Evolutionary conservation across 1,284 basidiomycete genomes (phyloP).

Genomic region (Prillingera fragicola): DNA sequence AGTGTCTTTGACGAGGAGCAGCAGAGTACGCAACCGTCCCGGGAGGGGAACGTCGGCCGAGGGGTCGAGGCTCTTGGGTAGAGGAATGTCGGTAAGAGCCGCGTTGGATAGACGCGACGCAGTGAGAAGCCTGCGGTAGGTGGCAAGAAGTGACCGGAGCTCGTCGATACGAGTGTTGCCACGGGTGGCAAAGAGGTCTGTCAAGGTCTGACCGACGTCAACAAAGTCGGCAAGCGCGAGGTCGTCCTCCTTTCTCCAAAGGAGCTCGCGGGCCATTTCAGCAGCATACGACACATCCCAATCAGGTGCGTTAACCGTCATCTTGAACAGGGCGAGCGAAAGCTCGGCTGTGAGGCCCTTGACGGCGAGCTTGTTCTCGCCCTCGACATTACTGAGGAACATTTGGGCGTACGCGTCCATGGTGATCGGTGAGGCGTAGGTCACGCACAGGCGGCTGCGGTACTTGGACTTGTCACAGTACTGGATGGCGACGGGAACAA

Average conservation of each 20-base stretch:
- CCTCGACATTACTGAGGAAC: constrained; percentile 66
- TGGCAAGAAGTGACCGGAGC: constrained; percentile 65
- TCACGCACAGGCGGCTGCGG: constrained; percentile 59
- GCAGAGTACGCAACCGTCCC: constrained; percentile 71
- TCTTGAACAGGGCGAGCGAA: constrained; percentile 62
- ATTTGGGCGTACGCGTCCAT: constrained; percentile 70
- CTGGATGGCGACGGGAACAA: constrained; percentile 81
- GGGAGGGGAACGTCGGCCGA: constrained; percentile 65
- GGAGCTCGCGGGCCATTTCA: constrained; percentile 78
- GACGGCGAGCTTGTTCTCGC: constrained; percentile 69
- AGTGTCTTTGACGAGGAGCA: constrained; percentile 69
- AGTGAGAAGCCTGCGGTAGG: constrained; percentile 81
- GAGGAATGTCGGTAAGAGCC: constrained; percentile 63
- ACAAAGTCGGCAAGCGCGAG: constrained; percentile 75
- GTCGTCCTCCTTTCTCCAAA: constrained; percentile 72
- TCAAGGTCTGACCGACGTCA: constrained; percentile 76
- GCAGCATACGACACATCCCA: constrained; percentile 77
- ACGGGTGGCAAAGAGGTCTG: constrained; percentile 72
- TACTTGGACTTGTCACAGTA: constrained; percentile 95
- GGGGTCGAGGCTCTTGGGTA: constrained; percentile 71
- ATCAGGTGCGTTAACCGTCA: constrained; percentile 86
- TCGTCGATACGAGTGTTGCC: constrained; percentile 55
- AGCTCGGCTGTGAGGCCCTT: constrained; percentile 75
- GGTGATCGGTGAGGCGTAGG: constrained; percentile 70
- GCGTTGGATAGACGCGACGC: constrained; percentile 75